These are phyloP conservation scores for Strobilomyces confusus DNA, from an alignment of 768 basidiomycete species.

Conservation along the genomic window DNA sequence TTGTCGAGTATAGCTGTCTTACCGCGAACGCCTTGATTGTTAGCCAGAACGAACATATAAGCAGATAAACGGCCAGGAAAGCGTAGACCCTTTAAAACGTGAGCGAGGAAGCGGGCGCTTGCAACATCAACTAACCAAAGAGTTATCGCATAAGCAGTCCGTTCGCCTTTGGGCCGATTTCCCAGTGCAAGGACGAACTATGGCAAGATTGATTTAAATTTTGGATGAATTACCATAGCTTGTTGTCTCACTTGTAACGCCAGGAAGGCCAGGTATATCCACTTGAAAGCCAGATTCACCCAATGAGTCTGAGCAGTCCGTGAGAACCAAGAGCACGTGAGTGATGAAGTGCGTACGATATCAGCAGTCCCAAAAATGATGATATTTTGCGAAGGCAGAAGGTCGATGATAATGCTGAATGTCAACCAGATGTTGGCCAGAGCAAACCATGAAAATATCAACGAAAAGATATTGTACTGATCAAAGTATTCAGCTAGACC, in stretches of 20 bases:
- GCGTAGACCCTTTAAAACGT: constrained; percentile 68
- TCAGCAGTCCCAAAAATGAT: constrained; percentile 67
- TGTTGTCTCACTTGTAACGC: constrained; percentile 56
- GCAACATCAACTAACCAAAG: constrained; percentile 49
- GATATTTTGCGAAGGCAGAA: constrained; percentile 55
- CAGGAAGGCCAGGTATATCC: constrained; percentile 84
- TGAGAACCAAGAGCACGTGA: background rate
- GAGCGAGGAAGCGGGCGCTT: constrained; percentile 1
- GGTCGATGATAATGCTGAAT: constrained; percentile 93
- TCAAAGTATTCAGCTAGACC: background rate
- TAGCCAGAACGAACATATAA: constrained; percentile 83
- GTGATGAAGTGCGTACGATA: constrained; percentile 49
- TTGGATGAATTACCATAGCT: background rate
- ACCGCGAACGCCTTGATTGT: constrained; percentile 79
- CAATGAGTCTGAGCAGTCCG: constrained; percentile 61
- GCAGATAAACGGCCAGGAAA: constrained; percentile 74
- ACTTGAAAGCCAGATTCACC: constrained; percentile 79
- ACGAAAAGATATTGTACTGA: constrained; percentile 80
- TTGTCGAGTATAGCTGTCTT: constrained; percentile 16
- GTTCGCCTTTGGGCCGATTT: constrained; percentile 88
- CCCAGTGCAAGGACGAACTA: constrained; percentile 71
- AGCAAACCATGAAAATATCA: constrained; percentile 92
- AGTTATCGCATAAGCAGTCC: constrained; percentile 62
- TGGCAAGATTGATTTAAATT: background rate
- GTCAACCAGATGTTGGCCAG: constrained; percentile 91